Percentiles rank a stretch among this genome's conserved stretches.
phyloP scores from a whole-genome alignment of 1,284 basidiomycete species.

The Coniophora puteana region DNA sequence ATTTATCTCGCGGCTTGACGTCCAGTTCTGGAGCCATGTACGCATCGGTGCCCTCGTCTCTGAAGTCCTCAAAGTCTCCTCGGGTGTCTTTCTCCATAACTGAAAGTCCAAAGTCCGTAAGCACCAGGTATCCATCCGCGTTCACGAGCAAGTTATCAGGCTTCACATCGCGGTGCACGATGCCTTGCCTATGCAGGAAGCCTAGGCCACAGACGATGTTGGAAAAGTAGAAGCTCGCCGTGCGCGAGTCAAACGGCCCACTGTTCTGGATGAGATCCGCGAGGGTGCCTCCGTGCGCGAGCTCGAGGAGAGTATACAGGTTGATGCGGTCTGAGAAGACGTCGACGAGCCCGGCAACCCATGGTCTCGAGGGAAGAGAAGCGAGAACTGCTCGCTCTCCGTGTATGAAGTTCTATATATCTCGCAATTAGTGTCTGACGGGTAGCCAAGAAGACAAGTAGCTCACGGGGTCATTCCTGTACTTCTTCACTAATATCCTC shows the following conservation, averaged over 20 bases:
- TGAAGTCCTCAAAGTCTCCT: slow-evolving; percentile 46
- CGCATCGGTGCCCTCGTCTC: slow-evolving; percentile 53
- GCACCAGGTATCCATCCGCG: slow-evolving; percentile 56
- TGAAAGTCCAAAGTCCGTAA: slow-evolving; percentile 72
- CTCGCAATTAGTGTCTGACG: slow-evolving; percentile 1
- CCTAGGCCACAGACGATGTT: slow-evolving; percentile 69
- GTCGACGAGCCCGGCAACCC: slow-evolving; percentile 40
- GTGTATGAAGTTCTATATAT: slow-evolving; percentile 21
- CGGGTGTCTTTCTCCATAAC: slow-evolving; percentile 34
- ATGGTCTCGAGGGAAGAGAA: slow-evolving; percentile 48
- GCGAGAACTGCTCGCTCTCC: slow-evolving; percentile 40
- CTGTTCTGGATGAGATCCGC: slow-evolving; percentile 29
- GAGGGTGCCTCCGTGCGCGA: slow-evolving; percentile 39
- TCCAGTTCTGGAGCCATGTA: slow-evolving; percentile 77
- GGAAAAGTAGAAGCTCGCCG: slow-evolving; percentile 46
- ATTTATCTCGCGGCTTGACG: no score
- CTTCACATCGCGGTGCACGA: slow-evolving; percentile 85
- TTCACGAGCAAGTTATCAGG: slow-evolving; percentile 79
- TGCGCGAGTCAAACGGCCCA: slow-evolving; percentile 26
- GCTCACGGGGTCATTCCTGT: slow-evolving; percentile 26
- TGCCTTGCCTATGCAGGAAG: slow-evolving; percentile 68
- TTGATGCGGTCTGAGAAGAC: slow-evolving; percentile 42
- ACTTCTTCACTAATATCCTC: slow-evolving; percentile 24
- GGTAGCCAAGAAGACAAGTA: slow-evolving; percentile 2
- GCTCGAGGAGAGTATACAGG: slow-evolving; percentile 47